Evolutionary conservation across 768 basidiomycete genomes (phyloP).

Genomic region (Termitomyces sp.): DNA sequence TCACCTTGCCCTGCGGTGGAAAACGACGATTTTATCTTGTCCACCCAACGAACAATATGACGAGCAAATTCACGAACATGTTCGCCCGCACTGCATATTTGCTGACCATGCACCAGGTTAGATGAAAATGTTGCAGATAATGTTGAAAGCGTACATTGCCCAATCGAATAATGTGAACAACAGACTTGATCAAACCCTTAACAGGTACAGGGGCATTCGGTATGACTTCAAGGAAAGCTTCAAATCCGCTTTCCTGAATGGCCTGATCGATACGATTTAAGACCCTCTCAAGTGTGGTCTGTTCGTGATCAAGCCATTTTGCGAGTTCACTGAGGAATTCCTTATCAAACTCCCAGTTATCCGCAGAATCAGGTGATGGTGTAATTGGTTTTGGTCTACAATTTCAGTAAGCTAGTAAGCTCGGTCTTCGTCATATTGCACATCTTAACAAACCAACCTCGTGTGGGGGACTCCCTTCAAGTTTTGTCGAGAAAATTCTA

Average conservation of each 20-base stretch:
- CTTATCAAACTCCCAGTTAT: constrained; percentile 11
- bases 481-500: too few relatives aligned
- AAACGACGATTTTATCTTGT: constrained; percentile 8
- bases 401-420: too few relatives aligned
- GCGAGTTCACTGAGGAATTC: constrained; percentile 8
- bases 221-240: too few relatives aligned
- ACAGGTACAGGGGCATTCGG: constrained; percentile 12
- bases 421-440: not conserved
- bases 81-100: too few relatives aligned
- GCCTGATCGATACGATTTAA: not conserved
- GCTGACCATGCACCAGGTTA: too few relatives aligned
- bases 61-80: not conserved
- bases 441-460: too few relatives aligned
- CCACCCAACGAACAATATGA: constrained; percentile 13
- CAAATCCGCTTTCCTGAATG: not conserved
- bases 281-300: too few relatives aligned
- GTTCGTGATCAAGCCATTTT: too few relatives aligned
- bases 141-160: constrained; percentile 8
- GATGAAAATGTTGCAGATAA: not conserved
- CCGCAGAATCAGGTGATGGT: too few relatives aligned
- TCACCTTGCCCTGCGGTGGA: not conserved
- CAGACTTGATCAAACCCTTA: constrained; percentile 6
- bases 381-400: too few relatives aligned
- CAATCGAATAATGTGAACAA: constrained; percentile 12
- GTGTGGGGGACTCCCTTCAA: too few relatives aligned